Evolutionary conservation across 345 rosid species (phyloP).

Genomic region (Euphorbia peplus): DNA sequence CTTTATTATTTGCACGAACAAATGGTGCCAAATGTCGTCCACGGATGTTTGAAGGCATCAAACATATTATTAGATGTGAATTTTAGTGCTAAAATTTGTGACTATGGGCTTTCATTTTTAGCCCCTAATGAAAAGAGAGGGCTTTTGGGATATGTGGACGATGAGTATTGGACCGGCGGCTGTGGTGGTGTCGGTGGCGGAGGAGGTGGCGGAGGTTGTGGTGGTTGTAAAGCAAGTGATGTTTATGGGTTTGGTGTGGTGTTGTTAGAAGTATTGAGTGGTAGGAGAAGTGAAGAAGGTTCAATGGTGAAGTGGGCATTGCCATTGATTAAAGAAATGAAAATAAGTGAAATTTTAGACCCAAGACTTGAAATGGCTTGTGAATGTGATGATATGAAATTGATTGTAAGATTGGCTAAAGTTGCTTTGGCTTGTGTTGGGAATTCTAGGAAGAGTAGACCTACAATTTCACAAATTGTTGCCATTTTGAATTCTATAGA

Average conservation of each 20-base stretch:
- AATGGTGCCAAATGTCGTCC: constrained; percentile 48
- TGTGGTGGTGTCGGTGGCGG: neutral
- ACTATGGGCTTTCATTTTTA: constrained; percentile 68
- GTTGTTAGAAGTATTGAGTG: constrained; percentile 71
- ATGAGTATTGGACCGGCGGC: constrained; percentile 48
- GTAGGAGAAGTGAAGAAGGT: constrained; percentile 65
- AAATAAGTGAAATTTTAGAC: constrained; percentile 57
- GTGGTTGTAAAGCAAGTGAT: constrained; percentile 63
- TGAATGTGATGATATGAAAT: constrained; percentile 41
- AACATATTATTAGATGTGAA: constrained; percentile 54
- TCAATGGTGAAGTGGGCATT: constrained; percentile 69
- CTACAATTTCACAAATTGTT: constrained; percentile 53
- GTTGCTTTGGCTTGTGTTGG: constrained; percentile 83
- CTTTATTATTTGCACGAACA: constrained; percentile 61
- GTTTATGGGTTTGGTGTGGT: constrained; percentile 83
- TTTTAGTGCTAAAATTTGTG: constrained; percentile 48
- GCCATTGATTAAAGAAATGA: constrained; percentile 66
- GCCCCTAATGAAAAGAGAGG: constrained; percentile 51
- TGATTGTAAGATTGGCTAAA: constrained; percentile 60
- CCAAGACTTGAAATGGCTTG: constrained; percentile 46
- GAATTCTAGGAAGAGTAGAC: constrained; percentile 66
- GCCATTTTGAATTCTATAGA: constrained; percentile 69
- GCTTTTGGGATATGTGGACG: constrained; percentile 52
- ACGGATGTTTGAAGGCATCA: constrained; percentile 68
- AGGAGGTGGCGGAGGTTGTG: constrained; percentile 19